Evolutionary conservation across 352 stramenopile species (phyloP).

Genomic region (Globisporangium recalcitrans): DNA sequence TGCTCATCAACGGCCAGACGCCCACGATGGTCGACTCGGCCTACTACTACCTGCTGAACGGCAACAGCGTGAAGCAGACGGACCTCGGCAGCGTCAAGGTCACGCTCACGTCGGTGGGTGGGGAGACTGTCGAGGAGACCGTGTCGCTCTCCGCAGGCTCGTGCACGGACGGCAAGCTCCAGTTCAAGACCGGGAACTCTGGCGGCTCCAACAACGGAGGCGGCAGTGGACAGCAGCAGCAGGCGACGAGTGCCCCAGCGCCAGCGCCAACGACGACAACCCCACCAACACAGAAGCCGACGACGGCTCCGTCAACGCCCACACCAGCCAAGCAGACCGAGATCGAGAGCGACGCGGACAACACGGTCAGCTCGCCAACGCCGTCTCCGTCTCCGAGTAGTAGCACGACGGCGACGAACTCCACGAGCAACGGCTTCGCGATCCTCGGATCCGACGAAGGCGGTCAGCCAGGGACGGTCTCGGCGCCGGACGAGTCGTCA

Average conservation of each 20-base stretch:
- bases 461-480: conserved; percentile 7
- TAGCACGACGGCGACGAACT: not conserved
- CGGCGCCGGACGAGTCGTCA: conserved; percentile 5
- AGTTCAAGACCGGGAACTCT: conserved; percentile 29
- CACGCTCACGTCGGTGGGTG: conserved; percentile 39
- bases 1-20: conserved; percentile 33
- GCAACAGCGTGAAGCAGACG: conserved; percentile 21
- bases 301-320: conserved; percentile 2
- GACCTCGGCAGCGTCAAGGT: conserved; percentile 33
- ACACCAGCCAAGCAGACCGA: conserved; percentile 1
- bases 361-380: not conserved
- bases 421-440: conserved; percentile 2
- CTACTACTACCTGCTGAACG: conserved; percentile 63
- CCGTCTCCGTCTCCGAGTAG: not conserved
- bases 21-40: conserved; percentile 56
- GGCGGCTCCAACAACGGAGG: conserved; percentile 1
- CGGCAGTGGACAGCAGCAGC: conserved; percentile 10
- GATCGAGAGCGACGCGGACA: conserved; percentile 1
- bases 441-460: conserved; percentile 3
- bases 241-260: conserved; percentile 16
- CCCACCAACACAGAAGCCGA: conserved; percentile 14
- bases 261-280: conserved; percentile 14
- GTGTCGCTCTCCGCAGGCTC: conserved; percentile 32
- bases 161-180: conserved; percentile 31
- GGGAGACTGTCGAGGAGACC: conserved; percentile 36